phyloP scores from a whole-genome alignment of 176 grass and related monocot species.

The Avena insularis region DNA sequence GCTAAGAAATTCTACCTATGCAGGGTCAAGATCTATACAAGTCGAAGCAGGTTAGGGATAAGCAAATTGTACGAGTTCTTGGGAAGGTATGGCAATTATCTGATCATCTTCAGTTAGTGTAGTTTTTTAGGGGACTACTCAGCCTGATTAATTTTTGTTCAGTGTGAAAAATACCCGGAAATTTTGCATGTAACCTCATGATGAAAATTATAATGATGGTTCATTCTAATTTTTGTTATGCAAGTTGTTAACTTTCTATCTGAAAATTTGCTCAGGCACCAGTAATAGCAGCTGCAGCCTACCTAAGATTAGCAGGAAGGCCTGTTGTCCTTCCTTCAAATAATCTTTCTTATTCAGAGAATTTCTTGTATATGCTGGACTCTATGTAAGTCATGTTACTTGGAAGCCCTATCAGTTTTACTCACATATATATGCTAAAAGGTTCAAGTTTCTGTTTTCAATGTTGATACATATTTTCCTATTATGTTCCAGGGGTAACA shows the following conservation, averaged over 20 bases:
- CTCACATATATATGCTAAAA: background rate
- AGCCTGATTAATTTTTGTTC: background rate
- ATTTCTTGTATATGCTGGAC: slow-evolving; percentile 95
- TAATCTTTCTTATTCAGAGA: slow-evolving; percentile 94
- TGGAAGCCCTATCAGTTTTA: slow-evolving; percentile 15
- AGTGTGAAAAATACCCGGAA: background rate
- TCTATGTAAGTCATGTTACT: slow-evolving; percentile 71
- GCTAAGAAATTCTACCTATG: slow-evolving; percentile 32
- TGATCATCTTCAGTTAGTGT: slow-evolving; percentile 30
- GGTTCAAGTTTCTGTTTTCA: background rate
- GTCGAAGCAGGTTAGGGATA: slow-evolving; percentile 88
- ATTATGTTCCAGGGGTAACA: slow-evolving; percentile 69
- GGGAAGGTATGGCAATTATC: slow-evolving; percentile 69
- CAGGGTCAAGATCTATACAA: slow-evolving; percentile 97
- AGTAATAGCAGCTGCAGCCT: slow-evolving; percentile 92
- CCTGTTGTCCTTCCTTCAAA: slow-evolving; percentile 80
- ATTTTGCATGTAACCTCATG: slow-evolving; percentile 5
- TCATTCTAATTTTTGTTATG: slow-evolving; percentile 14
- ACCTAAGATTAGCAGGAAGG: slow-evolving; percentile 94
- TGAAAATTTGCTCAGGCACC: slow-evolving; percentile 57
- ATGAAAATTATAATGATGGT: slow-evolving; percentile 16
- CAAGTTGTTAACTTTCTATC: slow-evolving; percentile 8
- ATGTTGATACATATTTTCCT: slow-evolving; percentile 5
- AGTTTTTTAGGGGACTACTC: background rate
- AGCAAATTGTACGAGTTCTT: slow-evolving; percentile 93